A percentile compares a stretch with the other conserved stretches of the same genome.
Evolutionary conservation across 2,329 filamentous ascomycete species (phyloP).

Genomic region (Myriosclerotinia scirpicola): DNA sequence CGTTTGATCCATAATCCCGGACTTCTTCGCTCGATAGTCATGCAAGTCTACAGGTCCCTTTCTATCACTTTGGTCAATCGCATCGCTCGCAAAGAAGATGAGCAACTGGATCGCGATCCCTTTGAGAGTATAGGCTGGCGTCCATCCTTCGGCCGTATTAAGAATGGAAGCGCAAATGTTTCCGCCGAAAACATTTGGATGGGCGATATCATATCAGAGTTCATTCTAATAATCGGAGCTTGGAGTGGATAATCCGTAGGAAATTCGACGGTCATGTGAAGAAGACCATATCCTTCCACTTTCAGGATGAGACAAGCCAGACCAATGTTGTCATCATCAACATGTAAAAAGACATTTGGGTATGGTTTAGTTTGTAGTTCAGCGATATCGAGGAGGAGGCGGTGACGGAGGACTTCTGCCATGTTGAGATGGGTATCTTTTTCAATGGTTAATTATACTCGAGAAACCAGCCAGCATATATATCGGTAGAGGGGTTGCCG

Average conservation of each 20-base stretch:
- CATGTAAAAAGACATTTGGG: slow-evolving; percentile 47
- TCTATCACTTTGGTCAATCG: slow-evolving; percentile 45
- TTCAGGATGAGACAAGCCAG: slow-evolving; percentile 48
- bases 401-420: slow-evolving; percentile 25
- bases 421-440: neutral
- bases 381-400: slow-evolving; percentile 47
- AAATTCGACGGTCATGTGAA: slow-evolving; percentile 49
- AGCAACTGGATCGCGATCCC: slow-evolving; percentile 52
- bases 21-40: slow-evolving; percentile 29
- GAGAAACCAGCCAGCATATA: too few species aligned
- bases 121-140: slow-evolving; percentile 52
- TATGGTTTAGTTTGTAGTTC: slow-evolving; percentile 49
- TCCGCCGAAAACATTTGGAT: slow-evolving; percentile 48
- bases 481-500: neutral
- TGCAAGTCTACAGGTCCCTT: slow-evolving; percentile 34
- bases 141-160: slow-evolving; percentile 46
- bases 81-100: slow-evolving; percentile 52
- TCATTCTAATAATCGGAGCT: slow-evolving; percentile 45
- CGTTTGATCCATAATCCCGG: neutral
- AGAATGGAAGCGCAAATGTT: slow-evolving; percentile 52
- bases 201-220: slow-evolving; percentile 40
- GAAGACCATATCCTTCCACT: slow-evolving; percentile 42
- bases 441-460: neutral
- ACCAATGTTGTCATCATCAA: slow-evolving; percentile 42
- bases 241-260: slow-evolving; percentile 43